A percentile compares a stretch with the other conserved stretches of the same genome.
These are phyloP conservation scores for Boletus eberwhitei DNA, from an alignment of 768 basidiomycete species.

Conservation along the genomic window DNA sequence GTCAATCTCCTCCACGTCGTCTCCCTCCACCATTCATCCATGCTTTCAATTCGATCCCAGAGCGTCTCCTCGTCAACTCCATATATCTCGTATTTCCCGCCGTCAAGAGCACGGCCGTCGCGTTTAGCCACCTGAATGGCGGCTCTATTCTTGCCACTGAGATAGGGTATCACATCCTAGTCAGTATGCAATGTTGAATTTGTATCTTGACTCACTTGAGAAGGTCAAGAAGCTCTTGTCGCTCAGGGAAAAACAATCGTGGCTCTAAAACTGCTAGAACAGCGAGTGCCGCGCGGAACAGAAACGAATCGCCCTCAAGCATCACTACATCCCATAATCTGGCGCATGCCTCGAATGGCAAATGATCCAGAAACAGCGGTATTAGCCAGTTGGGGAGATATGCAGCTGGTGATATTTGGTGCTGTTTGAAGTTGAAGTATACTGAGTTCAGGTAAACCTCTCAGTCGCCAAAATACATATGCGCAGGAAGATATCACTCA, in stretches of 20 bases:
- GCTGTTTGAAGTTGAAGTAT: constrained; percentile 93
- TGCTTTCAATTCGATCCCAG: constrained; percentile 76
- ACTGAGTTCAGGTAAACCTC: constrained; percentile 42
- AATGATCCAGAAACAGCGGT: constrained; percentile 76
- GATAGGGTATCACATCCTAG: background rate
- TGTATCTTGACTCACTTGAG: constrained; percentile 50
- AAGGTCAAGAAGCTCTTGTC: constrained; percentile 73
- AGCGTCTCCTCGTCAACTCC: constrained; percentile 81
- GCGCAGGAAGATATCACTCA: constrained; percentile 34
- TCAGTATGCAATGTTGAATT: constrained; percentile 13
- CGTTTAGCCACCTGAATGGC: constrained; percentile 78
- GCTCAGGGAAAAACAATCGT: constrained; percentile 85
- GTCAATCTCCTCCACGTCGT: constrained; percentile 83
- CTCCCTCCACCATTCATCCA: constrained; percentile 93
- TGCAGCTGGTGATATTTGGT: constrained; percentile 81
- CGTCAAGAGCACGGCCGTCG: constrained; percentile 58
- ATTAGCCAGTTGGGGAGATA: constrained; percentile 83
- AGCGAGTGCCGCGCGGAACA: constrained; percentile 81
- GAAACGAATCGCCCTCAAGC: constrained; percentile 86
- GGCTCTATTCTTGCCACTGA: constrained; percentile 78
- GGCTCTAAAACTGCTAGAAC: constrained; percentile 81
- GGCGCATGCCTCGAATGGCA: constrained; percentile 90
- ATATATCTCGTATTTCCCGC: constrained; percentile 83
- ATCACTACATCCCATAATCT: constrained; percentile 86
- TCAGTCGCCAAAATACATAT: background rate